phyloP scores from a whole-genome alignment of 331 rosid genomes.

The Ulmus americana region DNA sequence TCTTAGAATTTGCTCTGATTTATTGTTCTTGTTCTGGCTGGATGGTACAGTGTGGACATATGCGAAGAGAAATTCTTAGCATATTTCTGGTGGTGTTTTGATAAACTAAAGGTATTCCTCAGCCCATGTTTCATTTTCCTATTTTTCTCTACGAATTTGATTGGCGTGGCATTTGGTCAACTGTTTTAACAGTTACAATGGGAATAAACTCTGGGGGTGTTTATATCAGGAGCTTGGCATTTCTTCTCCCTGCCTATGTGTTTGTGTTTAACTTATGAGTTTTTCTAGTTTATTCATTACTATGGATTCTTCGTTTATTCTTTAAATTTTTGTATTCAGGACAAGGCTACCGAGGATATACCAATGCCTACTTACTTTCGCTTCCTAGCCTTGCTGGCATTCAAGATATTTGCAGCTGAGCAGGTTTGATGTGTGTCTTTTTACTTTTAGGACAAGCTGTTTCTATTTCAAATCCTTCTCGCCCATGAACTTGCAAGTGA shows the following conservation, averaged over 20 bases:
- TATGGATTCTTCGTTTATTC: constrained; percentile 11
- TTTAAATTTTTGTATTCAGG: constrained; percentile 40
- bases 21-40: constrained; percentile 26
- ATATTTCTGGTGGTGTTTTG: constrained; percentile 94
- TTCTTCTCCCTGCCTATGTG: neutral
- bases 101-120: constrained; percentile 68
- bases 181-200: too few relatives aligned
- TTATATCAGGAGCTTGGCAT: too few relatives aligned
- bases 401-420: constrained; percentile 87
- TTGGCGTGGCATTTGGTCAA: too few relatives aligned
- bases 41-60: constrained; percentile 61
- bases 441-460: constrained; percentile 7
- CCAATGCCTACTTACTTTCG: constrained; percentile 95
- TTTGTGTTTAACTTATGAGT: neutral
- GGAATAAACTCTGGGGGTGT: too few relatives aligned
- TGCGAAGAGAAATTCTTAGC: constrained; percentile 69
- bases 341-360: constrained; percentile 45
- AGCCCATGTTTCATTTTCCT: constrained; percentile 10
- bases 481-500: constrained; percentile 2
- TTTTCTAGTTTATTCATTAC: constrained; percentile 7
- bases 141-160: neutral
- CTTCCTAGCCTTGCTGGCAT: constrained; percentile 92
- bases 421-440: constrained; percentile 53
- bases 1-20: neutral
- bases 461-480: constrained; percentile 1